Percentiles rank a stretch among this genome's conserved stretches.
phyloP scores from a whole-genome alignment of 2,329 filamentous ascomycete species.

The Penicillium rolfsii region DNA sequence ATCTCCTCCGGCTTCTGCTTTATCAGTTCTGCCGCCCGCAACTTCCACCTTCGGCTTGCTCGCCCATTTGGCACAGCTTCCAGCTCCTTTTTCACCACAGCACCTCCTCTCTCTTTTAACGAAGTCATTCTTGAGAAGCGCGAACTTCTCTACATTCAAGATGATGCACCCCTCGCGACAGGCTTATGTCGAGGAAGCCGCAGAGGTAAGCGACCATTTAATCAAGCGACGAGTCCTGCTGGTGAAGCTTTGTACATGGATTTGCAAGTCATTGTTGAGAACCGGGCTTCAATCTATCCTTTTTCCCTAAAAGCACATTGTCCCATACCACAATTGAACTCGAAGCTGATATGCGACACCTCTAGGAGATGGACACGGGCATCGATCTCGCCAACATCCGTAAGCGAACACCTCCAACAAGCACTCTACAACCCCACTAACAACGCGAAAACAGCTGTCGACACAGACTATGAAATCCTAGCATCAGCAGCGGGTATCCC shows the following conservation, averaged over 20 bases:
- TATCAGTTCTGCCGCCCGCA: slow-evolving; percentile 30
- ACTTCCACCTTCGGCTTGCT: slow-evolving; percentile 1
- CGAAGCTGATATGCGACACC: slow-evolving; percentile 13
- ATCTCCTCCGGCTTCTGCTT: neutral
- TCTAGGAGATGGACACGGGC: slow-evolving; percentile 59
- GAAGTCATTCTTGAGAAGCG: slow-evolving; percentile 12
- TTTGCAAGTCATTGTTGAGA: neutral
- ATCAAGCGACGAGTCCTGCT: neutral
- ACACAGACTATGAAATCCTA: slow-evolving; percentile 84
- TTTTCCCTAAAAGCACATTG: neutral
- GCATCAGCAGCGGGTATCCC: slow-evolving; percentile 66
- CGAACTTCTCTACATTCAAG: slow-evolving; percentile 31
- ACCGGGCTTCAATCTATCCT: neutral
- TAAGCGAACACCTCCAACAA: slow-evolving; percentile 47
- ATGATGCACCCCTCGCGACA: slow-evolving; percentile 84
- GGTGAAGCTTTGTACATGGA: neutral
- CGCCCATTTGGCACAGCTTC: slow-evolving; percentile 1
- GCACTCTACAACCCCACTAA: slow-evolving; percentile 11
- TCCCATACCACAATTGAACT: neutral
- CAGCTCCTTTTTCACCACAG: neutral
- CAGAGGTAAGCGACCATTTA: slow-evolving; percentile 59
- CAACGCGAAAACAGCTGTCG: slow-evolving; percentile 58
- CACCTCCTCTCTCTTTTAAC: neutral
- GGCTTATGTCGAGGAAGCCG: slow-evolving; percentile 87
- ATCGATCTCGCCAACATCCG: slow-evolving; percentile 67